These are phyloP conservation scores for Starmera caribaea DNA, from an alignment of 805 yeast species.

Conservation along the genomic window DNA sequence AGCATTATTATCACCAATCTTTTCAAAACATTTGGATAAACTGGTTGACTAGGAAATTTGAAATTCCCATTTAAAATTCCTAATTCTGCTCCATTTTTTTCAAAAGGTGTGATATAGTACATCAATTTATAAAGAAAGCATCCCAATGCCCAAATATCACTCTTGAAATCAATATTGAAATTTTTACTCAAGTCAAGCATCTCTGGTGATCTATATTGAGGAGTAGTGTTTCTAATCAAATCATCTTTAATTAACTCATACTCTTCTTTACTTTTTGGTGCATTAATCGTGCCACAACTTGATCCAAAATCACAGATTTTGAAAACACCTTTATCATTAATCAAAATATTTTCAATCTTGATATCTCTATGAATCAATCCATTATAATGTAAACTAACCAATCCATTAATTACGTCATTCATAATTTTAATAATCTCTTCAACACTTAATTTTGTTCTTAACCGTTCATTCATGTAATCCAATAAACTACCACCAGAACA, in stretches of 20 bases:
- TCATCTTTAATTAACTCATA: conserved; percentile 75
- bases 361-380: conserved; percentile 81
- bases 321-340: conserved; percentile 58
- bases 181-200: conserved; percentile 86
- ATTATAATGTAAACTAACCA: conserved; percentile 75
- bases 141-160: conserved; percentile 97
- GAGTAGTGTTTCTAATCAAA: conserved; percentile 84
- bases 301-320: conserved; percentile 95
- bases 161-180: conserved; percentile 79
- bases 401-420: conserved; percentile 71
- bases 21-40: conserved; percentile 60
- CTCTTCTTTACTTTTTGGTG: conserved; percentile 69
- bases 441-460: conserved; percentile 70
- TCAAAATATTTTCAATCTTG: conserved; percentile 88
- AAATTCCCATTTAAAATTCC: conserved; percentile 81
- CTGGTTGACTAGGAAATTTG: conserved; percentile 64
- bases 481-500: conserved; percentile 82
- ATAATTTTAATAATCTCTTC: conserved; percentile 73
- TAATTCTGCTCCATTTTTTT: conserved; percentile 58
- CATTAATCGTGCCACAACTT: conserved; percentile 56
- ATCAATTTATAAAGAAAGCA: conserved; percentile 83
- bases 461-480: conserved; percentile 83
- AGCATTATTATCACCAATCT: conserved; percentile 71
- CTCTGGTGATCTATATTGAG: conserved; percentile 92
- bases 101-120: conserved; percentile 93